Conservation (phyloP, 805 yeast genomes). For the Blastobotrys americana region DNA sequence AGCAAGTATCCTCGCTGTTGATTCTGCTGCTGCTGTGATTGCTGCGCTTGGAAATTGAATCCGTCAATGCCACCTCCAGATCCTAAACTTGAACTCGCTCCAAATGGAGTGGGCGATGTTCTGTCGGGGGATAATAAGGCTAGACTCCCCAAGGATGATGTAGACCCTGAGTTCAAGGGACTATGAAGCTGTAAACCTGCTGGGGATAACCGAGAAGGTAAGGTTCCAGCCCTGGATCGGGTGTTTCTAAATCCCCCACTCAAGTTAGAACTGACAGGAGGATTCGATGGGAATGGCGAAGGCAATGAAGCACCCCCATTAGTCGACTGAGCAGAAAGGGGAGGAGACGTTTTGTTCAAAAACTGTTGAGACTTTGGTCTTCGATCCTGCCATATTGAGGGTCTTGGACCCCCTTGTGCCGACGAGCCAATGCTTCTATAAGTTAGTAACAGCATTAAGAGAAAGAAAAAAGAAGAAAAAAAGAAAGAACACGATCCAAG, state of each 20-base stretch:
- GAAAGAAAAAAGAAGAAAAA: too few relatives aligned
- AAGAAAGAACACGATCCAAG: too few relatives aligned
- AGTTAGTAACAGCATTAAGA: too few relatives aligned
- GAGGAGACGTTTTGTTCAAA: slow-evolving; percentile 8
- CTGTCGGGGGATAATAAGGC: slow-evolving; percentile 30
- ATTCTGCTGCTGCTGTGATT: slow-evolving; percentile 22
- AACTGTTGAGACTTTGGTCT: slow-evolving; percentile 15
- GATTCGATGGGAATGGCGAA: too few relatives aligned
- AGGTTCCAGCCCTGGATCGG: slow-evolving; percentile 71
- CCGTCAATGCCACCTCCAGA: not conserved
- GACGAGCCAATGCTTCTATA: too few relatives aligned
- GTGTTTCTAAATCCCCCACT: slow-evolving; percentile 21
- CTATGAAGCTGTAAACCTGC: slow-evolving; percentile 14
- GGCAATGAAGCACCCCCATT: slow-evolving; percentile 7
- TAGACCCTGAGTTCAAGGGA: slow-evolving; percentile 10
- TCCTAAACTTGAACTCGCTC: not conserved
- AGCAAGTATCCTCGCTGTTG: slow-evolving; percentile 19
- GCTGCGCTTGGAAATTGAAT: too few relatives aligned
- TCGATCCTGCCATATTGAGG: slow-evolving; percentile 16
- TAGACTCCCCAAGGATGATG: slow-evolving; percentile 27
- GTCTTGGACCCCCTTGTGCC: too few relatives aligned
- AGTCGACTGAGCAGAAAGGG: slow-evolving; percentile 5
- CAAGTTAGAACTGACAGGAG: too few relatives aligned
- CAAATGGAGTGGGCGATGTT: too few relatives aligned
- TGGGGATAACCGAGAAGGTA: slow-evolving; percentile 54